Conservation (phyloP, 106 monocot genomes). For the Allium sativum region DNA sequence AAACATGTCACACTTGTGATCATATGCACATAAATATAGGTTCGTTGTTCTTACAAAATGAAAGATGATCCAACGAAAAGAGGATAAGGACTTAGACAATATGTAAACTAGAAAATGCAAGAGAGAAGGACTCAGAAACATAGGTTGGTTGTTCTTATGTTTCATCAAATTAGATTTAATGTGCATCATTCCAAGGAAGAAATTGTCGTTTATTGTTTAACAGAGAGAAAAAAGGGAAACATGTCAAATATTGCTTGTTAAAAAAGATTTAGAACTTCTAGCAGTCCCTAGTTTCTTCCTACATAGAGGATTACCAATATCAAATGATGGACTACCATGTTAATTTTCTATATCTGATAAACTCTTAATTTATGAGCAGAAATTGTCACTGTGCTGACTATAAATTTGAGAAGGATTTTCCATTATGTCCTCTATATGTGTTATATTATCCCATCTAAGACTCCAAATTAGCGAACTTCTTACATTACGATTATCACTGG, state of each 20-base stretch:
- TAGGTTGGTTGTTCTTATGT: no score
- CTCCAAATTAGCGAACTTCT: constrained; percentile 94
- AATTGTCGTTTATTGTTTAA: no score
- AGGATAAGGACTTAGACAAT: no score
- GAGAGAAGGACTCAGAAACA: no score
- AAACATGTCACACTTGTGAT: no score
- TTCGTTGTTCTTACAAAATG: no score
- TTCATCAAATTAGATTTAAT: no score
- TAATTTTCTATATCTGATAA: constrained; percentile 37
- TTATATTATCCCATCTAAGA: constrained; percentile 83
- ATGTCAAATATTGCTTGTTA: not conserved
- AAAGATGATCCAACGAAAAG: no score
- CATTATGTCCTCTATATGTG: constrained; percentile 85
- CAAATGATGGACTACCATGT: constrained; percentile 8
- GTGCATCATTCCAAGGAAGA: no score
- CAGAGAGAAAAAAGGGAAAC: no score
- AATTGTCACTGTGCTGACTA: constrained; percentile 35
- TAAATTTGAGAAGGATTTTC: constrained; percentile 31
- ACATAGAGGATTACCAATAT: constrained; percentile 1
- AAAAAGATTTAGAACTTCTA: constrained; percentile 10
- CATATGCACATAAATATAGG: no score
- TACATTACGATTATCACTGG: constrained; percentile 16
- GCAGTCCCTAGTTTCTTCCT: constrained; percentile 3
- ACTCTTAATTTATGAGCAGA: constrained; percentile 46
- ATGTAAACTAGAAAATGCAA: no score